phyloP scores from a whole-genome alignment of 768 basidiomycete species.

The Astraeus odoratus region DNA sequence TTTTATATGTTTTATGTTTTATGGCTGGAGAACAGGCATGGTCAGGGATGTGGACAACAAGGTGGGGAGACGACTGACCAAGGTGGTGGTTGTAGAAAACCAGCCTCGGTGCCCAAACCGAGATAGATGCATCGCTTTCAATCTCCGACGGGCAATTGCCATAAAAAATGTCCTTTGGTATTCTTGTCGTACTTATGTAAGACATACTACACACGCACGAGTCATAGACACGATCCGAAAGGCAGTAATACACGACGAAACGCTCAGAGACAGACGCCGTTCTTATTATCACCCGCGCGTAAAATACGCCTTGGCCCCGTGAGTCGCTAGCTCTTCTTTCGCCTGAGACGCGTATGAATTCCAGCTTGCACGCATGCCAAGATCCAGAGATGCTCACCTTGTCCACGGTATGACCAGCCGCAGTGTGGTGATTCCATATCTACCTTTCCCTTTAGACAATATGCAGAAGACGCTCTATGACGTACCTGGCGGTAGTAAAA shows the following conservation, averaged over 20 bases:
- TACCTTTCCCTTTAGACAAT: too few species aligned
- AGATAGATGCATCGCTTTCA: constrained; percentile 26
- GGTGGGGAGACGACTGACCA: constrained; percentile 36
- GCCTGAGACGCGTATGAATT: constrained; percentile 42
- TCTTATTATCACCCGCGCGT: constrained; percentile 68
- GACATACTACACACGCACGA: too few species aligned
- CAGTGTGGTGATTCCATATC: constrained; percentile 74
- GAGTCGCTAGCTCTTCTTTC: constrained; percentile 72
- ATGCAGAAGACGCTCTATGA: too few species aligned
- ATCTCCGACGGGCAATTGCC: constrained; percentile 31
- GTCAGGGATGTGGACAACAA: constrained; percentile 12
- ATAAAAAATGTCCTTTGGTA: not conserved
- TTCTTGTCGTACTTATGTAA: not conserved
- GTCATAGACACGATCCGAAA: too few species aligned
- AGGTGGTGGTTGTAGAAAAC: constrained; percentile 62
- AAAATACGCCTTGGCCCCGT: constrained; percentile 87
- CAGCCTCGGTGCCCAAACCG: constrained; percentile 15
- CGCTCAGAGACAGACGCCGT: too few species aligned
- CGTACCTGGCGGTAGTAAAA: constrained; percentile 74
- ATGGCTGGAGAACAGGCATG: constrained; percentile 29
- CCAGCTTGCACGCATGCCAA: not conserved
- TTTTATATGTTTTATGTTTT: constrained; percentile 62
- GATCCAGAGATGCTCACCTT: constrained; percentile 44
- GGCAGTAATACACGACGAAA: too few species aligned
- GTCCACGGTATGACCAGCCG: constrained; percentile 83